Base-by-base conservation (phyloP, 768 basidiomycete genomes). In the Heimioporus sp. region DNA sequence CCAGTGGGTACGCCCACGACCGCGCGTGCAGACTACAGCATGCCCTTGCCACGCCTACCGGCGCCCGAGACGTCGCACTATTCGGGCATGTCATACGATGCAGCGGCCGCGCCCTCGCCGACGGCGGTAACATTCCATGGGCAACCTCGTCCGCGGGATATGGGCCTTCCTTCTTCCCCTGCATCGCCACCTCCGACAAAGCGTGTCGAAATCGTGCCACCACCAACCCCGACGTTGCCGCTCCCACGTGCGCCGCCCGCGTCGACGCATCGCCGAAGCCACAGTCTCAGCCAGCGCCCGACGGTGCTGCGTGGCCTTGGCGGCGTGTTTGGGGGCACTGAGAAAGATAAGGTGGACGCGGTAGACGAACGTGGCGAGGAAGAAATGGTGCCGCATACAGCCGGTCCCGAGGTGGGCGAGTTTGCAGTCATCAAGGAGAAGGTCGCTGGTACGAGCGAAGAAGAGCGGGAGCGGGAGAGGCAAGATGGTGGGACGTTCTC, bases 31-130 rank as follows among this genome's bases (percentile, higher is more conserved):
- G 88, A 91, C 59, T 91, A 92, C 65, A 86, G 80, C 57, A 91
- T 94, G 84, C 82, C 86, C 0, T 77, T 92, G 7, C 90, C 92
- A 3, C 77, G 87, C 16, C 75, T 93, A 13, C 91, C 92, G 28
- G 81, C 87, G 2, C 92, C 92, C 0, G 87, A 86, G 62, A 82
- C 87, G 6, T 83, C 85, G 0, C 91, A 93, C 64, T 89, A 84
- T 62, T 89, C 88, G 15, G 86, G 83, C 10, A 80, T 86, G 80
- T 89, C 88, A 31, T 93, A 93, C 61, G 89, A 92, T 61, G 70
- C 75, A 19, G 70, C 75, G 5, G 58, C 73, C 3, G 58, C 78
- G 0, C 69, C 81, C 3, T 80, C 85, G 0, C 86, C 91, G 1
- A 85, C 83, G 2, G 63, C 80, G 3, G 72, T 79, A 1, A 67